phyloP scores from a whole-genome alignment of 345 rosid genomes.

The Eucalyptus pauciflora region DNA sequence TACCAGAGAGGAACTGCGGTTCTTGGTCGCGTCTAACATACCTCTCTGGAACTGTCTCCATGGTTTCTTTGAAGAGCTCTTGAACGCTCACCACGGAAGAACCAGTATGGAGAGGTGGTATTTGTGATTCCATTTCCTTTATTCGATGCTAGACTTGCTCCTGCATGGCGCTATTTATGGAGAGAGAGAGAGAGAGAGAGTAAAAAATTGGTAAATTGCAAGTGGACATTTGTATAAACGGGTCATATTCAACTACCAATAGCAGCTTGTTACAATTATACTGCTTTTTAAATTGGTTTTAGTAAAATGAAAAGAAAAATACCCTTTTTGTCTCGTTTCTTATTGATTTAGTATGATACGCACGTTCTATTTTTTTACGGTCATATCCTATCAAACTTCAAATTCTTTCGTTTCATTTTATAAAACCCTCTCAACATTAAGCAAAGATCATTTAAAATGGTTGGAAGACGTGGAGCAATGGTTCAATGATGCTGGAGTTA shows the following conservation, averaged over 20 bases:
- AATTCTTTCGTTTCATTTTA: neutral
- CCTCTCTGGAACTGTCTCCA: neutral
- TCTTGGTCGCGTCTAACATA: neutral
- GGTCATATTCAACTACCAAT: neutral
- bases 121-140: neutral
- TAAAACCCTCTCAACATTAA: neutral
- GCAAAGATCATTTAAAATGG: neutral
- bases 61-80: conserved; percentile 2
- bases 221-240: neutral
- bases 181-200: neutral
- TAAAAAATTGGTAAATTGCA: no score
- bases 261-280: neutral
- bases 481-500: neutral
- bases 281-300: neutral
- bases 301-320: neutral
- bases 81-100: conserved; percentile 3
- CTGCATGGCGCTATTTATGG: neutral
- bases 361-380: neutral
- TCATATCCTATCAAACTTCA: neutral
- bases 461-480: neutral
- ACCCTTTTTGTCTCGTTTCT: neutral
- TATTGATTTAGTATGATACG: neutral
- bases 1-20: neutral
- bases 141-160: neutral
- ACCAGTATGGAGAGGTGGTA: neutral